These are phyloP conservation scores for Pseudogymnoascus sp. DNA, from an alignment of 2,329 filamentous ascomycete genomes.

Conservation along the genomic window DNA sequence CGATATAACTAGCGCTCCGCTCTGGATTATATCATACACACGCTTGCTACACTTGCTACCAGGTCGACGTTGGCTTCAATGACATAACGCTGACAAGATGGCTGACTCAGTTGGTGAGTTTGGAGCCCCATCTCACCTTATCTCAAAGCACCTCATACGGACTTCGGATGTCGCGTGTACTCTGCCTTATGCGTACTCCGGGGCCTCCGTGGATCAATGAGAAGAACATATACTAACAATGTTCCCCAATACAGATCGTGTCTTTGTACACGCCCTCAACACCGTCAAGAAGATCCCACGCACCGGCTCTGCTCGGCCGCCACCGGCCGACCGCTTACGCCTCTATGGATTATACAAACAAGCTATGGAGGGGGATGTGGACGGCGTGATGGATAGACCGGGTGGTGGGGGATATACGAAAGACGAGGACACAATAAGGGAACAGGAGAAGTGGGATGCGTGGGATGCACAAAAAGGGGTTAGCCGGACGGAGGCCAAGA, in stretches of 20 bases:
- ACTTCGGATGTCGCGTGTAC: neutral
- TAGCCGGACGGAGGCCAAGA: slow-evolving; percentile 85
- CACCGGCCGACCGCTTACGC: slow-evolving; percentile 73
- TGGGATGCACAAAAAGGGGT: slow-evolving; percentile 85
- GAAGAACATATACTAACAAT: neutral
- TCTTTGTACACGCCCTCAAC: slow-evolving; percentile 97
- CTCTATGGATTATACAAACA: slow-evolving; percentile 99
- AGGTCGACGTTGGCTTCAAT: slow-evolving; percentile 3
- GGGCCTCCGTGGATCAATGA: neutral
- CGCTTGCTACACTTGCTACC: neutral
- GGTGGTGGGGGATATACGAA: slow-evolving; percentile 42
- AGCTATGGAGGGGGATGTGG: slow-evolving; percentile 96
- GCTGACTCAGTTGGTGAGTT: slow-evolving; percentile 46
- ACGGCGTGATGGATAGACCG: slow-evolving; percentile 85
- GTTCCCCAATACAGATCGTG: slow-evolving; percentile 60
- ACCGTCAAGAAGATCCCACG: slow-evolving; percentile 97
- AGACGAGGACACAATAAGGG: slow-evolving; percentile 45
- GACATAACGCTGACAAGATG: slow-evolving; percentile 31
- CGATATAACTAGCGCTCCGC: slow-evolving; percentile 1
- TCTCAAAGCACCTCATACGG: slow-evolving; percentile 9
- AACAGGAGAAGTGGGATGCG: slow-evolving; percentile 76
- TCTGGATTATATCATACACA: neutral
- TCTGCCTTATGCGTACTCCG: no score
- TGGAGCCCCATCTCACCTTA: neutral
- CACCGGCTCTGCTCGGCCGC: slow-evolving; percentile 82